These are phyloP conservation scores for Flammula alnicola DNA, from an alignment of 1,284 basidiomycete species.

Conservation along the genomic window DNA sequence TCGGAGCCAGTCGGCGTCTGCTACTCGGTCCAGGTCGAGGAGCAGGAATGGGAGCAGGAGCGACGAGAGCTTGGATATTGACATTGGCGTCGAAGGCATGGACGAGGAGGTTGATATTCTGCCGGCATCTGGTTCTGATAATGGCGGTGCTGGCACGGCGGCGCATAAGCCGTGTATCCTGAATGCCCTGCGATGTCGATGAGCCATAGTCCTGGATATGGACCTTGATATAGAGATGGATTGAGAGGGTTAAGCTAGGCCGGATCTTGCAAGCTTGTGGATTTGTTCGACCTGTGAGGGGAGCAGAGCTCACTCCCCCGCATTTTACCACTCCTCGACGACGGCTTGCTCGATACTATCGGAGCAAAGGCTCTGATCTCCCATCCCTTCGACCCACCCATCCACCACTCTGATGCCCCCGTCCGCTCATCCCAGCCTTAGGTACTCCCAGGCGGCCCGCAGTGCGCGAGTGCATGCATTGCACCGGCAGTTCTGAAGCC, in stretches of 20 bases:
- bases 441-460: too few relatives aligned
- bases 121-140: conserved; percentile 2
- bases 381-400: too few relatives aligned
- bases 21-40: conserved; percentile 36
- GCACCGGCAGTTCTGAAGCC: too few relatives aligned
- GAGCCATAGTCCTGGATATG: conserved; percentile 26
- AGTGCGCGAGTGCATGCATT: too few relatives aligned
- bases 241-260: conserved; percentile 27
- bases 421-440: too few relatives aligned
- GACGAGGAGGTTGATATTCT: conserved; percentile 4
- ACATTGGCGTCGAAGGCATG: conserved; percentile 30
- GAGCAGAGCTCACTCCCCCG: conserved; percentile 1
- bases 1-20: conserved; percentile 29
- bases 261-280: not conserved
- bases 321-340: too few relatives aligned
- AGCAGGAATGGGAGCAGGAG: conserved; percentile 40
- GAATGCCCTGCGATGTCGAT: conserved; percentile 1
- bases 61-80: conserved; percentile 39
- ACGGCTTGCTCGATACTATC: too few relatives aligned
- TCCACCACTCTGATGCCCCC: too few relatives aligned
- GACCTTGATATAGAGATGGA: conserved; percentile 67
- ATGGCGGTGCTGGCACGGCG: not conserved
- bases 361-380: too few relatives aligned
- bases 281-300: not conserved
- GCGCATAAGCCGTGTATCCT: conserved; percentile 2